These are phyloP conservation scores for Fusarium lyarnte DNA, from an alignment of 2,329 filamentous ascomycete genomes.

Conservation along the genomic window DNA sequence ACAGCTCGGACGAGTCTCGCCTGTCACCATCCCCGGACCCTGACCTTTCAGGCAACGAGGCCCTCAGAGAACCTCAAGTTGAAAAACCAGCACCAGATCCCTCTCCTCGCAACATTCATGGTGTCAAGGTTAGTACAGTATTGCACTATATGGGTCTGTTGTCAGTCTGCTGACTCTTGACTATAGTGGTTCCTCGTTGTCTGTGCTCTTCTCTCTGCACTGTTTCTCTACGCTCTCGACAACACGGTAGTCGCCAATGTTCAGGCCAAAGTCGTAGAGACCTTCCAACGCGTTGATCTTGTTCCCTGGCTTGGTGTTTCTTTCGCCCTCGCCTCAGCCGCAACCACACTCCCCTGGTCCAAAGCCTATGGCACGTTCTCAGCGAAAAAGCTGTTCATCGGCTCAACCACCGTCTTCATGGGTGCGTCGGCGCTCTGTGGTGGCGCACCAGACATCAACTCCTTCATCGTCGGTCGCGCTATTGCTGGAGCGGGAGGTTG, in stretches of 20 bases:
- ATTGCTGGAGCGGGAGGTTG: constrained; percentile 54
- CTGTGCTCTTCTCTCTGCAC: constrained; percentile 1
- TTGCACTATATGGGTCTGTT: no score
- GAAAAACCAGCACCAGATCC: neutral
- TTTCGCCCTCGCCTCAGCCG: constrained; percentile 36
- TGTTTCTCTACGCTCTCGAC: constrained; percentile 22
- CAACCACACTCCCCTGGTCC: constrained; percentile 19
- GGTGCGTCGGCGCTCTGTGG: constrained; percentile 50
- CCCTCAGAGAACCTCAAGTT: neutral
- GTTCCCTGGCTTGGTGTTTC: constrained; percentile 34
- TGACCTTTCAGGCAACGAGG: neutral
- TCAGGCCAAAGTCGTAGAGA: constrained; percentile 24
- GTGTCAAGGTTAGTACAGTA: neutral
- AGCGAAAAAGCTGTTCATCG: constrained; percentile 39
- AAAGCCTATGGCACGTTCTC: constrained; percentile 35
- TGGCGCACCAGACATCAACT: constrained; percentile 52
- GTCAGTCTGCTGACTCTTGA: no score
- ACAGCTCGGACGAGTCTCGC: neutral
- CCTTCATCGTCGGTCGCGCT: constrained; percentile 56
- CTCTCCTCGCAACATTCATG: neutral
- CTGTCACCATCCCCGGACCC: neutral
- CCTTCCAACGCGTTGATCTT: constrained; percentile 15
- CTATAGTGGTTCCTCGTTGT: constrained; percentile 6
- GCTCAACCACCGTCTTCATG: constrained; percentile 36
- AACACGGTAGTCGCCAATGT: constrained; percentile 37